phyloP scores from a whole-genome alignment of 1,284 basidiomycete genomes.

The Inonotus hispidus region DNA sequence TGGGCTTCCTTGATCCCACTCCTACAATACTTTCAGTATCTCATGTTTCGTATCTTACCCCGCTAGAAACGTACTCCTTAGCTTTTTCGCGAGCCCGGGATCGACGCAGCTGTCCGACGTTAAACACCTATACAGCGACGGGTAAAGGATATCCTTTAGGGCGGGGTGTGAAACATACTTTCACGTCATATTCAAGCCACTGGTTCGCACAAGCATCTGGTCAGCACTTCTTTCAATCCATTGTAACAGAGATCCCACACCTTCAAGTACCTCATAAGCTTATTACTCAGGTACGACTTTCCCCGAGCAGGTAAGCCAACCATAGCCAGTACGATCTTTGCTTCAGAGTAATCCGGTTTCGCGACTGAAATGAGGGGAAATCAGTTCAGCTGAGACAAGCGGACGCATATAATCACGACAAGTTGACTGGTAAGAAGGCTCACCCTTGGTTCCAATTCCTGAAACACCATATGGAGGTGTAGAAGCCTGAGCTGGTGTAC shows the following conservation, averaged over 20 bases:
- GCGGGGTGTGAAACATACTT: conserved; percentile 43
- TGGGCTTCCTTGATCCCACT: conserved; percentile 86
- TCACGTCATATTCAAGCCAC: conserved; percentile 99
- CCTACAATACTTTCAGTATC: conserved; percentile 31
- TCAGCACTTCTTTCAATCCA: background rate
- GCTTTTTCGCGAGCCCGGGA: conserved; percentile 79
- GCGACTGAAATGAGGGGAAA: conserved; percentile 50
- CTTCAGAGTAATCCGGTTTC: conserved; percentile 97
- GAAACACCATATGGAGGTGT: conserved; percentile 75
- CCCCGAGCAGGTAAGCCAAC: conserved; percentile 82
- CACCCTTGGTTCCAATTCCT: conserved; percentile 79
- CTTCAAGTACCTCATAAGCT: conserved; percentile 76
- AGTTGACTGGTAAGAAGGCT: conserved; percentile 16
- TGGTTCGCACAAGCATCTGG: conserved; percentile 32
- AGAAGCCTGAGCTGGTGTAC: background rate
- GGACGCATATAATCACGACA: conserved; percentile 7
- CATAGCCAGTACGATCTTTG: conserved; percentile 98
- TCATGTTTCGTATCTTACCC: background rate
- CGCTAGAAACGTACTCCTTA: conserved; percentile 47
- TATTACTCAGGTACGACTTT: conserved; percentile 83
- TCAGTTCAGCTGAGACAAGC: background rate
- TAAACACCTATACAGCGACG: conserved; percentile 74
- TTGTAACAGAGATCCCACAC: conserved; percentile 32
- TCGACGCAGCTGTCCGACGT: conserved; percentile 92
- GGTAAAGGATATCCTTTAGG: background rate